Evolutionary conservation across 805 yeast genomes (phyloP).

Genomic region (Hanseniaspora valbyensis): DNA sequence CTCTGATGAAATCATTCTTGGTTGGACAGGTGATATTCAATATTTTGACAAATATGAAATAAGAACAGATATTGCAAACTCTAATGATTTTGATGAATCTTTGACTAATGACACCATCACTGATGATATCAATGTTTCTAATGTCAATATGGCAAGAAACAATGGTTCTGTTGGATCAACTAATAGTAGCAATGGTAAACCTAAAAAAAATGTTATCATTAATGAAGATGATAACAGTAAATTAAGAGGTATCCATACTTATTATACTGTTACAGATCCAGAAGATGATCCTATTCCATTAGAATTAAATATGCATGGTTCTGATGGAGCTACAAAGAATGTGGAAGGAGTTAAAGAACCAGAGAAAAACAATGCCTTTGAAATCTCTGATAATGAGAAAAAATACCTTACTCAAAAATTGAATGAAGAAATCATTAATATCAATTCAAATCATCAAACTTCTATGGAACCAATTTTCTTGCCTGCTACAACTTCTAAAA

Average conservation of each 20-base stretch:
- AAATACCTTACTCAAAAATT: constrained; percentile 24
- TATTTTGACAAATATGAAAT: constrained; percentile 20
- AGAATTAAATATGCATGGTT: no score
- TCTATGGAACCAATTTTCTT: constrained; percentile 83
- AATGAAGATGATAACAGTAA: constrained; percentile 14
- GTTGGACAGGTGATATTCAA: constrained; percentile 88
- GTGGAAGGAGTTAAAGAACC: no score
- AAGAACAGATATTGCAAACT: constrained; percentile 3
- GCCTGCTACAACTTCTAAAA: constrained; percentile 34
- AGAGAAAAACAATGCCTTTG: constrained; percentile 35
- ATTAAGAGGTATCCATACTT: constrained; percentile 8
- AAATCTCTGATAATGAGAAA: constrained; percentile 48
- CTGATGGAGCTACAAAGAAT: neutral
- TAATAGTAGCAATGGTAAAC: no score
- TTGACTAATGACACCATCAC: neutral
- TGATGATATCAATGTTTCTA: neutral
- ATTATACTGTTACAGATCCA: constrained; percentile 15
- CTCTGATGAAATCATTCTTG: constrained; percentile 83
- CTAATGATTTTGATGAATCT: neutral
- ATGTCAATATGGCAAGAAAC: constrained; percentile 2
- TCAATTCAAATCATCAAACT: constrained; percentile 36
- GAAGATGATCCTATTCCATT: constrained; percentile 16
- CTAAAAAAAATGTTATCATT: neutral
- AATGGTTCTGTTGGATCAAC: neutral
- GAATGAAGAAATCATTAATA: constrained; percentile 38